Percentiles rank a stretch among this genome's conserved stretches.
phyloP scores from a whole-genome alignment of 441 rosid species.

The Biscutella laevigata region DNA sequence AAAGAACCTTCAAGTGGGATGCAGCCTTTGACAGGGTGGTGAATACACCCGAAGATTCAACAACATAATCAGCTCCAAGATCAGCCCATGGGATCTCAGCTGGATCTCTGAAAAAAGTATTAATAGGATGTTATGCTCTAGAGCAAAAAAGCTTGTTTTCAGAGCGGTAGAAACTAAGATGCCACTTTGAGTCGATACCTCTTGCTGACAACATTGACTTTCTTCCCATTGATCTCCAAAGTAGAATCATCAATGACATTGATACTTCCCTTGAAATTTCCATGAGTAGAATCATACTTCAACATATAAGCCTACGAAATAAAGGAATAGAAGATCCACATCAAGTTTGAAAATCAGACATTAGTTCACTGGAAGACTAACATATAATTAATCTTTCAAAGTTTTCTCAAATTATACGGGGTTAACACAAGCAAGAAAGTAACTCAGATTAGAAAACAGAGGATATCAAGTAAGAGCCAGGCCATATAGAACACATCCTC shows the following conservation, averaged over 20 bases:
- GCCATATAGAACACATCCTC: constrained; percentile 17
- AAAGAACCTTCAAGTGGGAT: constrained; percentile 66
- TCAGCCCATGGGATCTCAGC: constrained; percentile 97
- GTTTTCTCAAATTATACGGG: neutral
- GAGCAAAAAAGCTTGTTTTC: neutral
- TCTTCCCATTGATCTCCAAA: constrained; percentile 83
- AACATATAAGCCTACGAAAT: constrained; percentile 81
- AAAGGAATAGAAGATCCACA: neutral
- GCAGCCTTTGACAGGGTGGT: constrained; percentile 80
- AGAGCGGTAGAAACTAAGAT: constrained; percentile 2
- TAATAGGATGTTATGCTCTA: constrained; percentile 10
- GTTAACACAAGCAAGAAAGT: neutral
- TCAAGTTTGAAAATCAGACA: neutral
- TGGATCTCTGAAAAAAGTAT: constrained; percentile 53
- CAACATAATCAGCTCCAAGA: constrained; percentile 76
- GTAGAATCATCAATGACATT: constrained; percentile 68
- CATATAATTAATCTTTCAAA: neutral
- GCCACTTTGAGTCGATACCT: constrained; percentile 39
- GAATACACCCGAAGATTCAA: constrained; percentile 93
- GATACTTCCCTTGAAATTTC: constrained; percentile 60
- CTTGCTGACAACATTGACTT: constrained; percentile 58
- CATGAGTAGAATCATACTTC: constrained; percentile 95
- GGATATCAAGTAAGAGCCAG: no score
- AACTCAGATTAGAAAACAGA: neutral
- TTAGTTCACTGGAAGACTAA: neutral